Base-by-base conservation (phyloP, 1,284 basidiomycete species). In the Ustilago bromivora region DNA sequence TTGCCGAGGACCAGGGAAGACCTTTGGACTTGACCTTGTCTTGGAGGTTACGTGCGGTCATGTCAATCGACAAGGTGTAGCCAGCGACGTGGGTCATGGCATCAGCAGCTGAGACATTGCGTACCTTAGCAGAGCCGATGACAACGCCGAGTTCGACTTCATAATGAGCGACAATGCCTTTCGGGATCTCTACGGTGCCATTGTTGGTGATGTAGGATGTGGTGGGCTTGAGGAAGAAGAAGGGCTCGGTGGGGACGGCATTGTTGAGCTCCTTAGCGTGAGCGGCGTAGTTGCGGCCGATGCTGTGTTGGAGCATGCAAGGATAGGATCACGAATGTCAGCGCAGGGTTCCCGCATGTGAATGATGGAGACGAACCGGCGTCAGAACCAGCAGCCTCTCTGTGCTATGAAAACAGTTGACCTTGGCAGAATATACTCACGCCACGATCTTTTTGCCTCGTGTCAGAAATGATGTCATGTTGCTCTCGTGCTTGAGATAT, bases 141-240 rank as follows among this genome's bases (percentile, higher is more conserved):
- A 99, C 91, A n/a, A 98, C 91, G 28, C 95, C 96, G 57, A 99
- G 93, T 88, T 99, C 96, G 76, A 99, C 96, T 90, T 98, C 96
- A 85, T 97, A 92, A 85, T 98, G 96, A 34, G 92, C 92, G 7
- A 92, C 84, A 52, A 96, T 90, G 28, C 95, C 96, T 49, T 87
- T 88, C 3, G 96, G 96, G 57, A 98, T 93, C 88, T 98, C 93
- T 32, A 98, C 88, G 40, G 90, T 90, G 2, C 92, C 92, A 60
- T 88, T 86, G 0, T 92, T 92, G n/a, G 89, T 86, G 32, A 98
- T 83, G 86, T 96, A 98, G 82, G 93, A 94, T 4, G 92, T 91
- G 2, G 96, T 98, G 5, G 96, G 96, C 88, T 99, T 99, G 47
- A 98, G 88, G 89, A 98, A 99, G 90, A 98, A 97, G 90, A 99